Conservation (phyloP, 495 filamentous ascomycete genomes). For the Neurospora terricola region DNA sequence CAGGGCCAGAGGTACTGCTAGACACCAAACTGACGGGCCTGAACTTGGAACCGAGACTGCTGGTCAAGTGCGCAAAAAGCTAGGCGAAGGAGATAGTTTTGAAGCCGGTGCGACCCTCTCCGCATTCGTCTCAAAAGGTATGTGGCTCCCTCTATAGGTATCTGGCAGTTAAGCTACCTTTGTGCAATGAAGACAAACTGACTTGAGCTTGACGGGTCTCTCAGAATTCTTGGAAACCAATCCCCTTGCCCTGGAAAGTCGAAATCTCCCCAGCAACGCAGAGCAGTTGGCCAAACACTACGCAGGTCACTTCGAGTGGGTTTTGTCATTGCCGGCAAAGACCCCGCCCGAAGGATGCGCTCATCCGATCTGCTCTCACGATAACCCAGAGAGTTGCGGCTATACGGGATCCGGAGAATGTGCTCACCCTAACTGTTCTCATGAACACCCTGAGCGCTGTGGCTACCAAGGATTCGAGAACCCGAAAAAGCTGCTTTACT, state of each 20-base stretch:
- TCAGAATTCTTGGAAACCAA: conserved; percentile 7
- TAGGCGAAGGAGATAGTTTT: not conserved
- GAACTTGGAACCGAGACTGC: not conserved
- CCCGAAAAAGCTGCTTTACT: conserved; percentile 16
- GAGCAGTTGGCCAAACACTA: conserved; percentile 38
- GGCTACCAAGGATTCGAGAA: conserved; percentile 12
- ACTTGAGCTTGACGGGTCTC: not conserved
- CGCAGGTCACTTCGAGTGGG: conserved; percentile 41
- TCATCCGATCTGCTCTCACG: conserved; percentile 7
- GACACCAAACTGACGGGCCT: not conserved
- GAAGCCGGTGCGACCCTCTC: not conserved
- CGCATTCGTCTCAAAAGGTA: not conserved
- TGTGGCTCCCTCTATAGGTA: no score
- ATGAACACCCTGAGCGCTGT: conserved; percentile 7
- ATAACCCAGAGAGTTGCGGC: conserved; percentile 4
- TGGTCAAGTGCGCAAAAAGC: not conserved
- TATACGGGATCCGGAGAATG: conserved; percentile 1
- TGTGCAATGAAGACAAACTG: not conserved
- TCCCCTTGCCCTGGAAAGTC: conserved; percentile 24
- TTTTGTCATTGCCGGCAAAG: conserved; percentile 27
- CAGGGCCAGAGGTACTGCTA: not conserved
- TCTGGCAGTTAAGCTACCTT: not conserved
- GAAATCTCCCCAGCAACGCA: conserved; percentile 22
- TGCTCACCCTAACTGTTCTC: conserved; percentile 6
- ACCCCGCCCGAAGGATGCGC: conserved; percentile 6